A percentile compares a stretch with the other conserved stretches of the same genome.
phyloP scores from a whole-genome alignment of 345 rosid species.

The Dimocarpus longan region DNA sequence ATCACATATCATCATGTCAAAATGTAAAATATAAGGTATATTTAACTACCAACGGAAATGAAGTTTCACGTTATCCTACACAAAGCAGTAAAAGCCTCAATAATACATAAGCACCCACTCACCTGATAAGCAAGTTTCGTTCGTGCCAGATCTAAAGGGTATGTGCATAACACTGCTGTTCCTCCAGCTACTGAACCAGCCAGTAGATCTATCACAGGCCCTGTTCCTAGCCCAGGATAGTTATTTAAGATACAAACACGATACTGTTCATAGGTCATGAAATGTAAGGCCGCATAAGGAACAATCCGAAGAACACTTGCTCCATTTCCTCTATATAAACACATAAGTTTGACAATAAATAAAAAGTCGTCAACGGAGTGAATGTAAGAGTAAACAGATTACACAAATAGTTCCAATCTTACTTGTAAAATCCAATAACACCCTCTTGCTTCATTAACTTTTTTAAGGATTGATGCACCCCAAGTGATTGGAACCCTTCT shows the following conservation, averaged over 20 bases:
- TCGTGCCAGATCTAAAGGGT: constrained; percentile 94
- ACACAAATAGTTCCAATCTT: constrained; percentile 19
- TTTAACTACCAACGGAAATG: background rate
- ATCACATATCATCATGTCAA: background rate
- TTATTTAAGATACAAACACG: constrained; percentile 86
- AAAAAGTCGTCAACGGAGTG: constrained; percentile 3
- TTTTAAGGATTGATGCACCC: constrained; percentile 69
- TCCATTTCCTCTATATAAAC: constrained; percentile 79
- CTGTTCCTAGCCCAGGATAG: constrained; percentile 69
- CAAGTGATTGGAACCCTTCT: constrained; percentile 73
- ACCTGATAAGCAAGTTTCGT: constrained; percentile 99
- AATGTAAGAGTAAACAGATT: background rate
- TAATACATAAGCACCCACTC: constrained; percentile 16
- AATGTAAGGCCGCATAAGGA: constrained; percentile 96
- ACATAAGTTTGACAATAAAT: constrained; percentile 20
- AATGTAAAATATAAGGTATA: background rate
- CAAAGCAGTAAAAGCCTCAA: constrained; percentile 13
- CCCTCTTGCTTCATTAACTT: constrained; percentile 85
- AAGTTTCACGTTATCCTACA: background rate
- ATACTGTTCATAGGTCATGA: constrained; percentile 92
- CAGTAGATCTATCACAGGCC: constrained; percentile 85
- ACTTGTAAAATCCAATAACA: constrained; percentile 84
- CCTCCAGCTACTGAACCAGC: constrained; percentile 98
- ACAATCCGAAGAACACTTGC: constrained; percentile 93
- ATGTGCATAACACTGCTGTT: constrained; percentile 94